Conservation (phyloP, 805 yeast species). For the Candida andamanensis region DNA sequence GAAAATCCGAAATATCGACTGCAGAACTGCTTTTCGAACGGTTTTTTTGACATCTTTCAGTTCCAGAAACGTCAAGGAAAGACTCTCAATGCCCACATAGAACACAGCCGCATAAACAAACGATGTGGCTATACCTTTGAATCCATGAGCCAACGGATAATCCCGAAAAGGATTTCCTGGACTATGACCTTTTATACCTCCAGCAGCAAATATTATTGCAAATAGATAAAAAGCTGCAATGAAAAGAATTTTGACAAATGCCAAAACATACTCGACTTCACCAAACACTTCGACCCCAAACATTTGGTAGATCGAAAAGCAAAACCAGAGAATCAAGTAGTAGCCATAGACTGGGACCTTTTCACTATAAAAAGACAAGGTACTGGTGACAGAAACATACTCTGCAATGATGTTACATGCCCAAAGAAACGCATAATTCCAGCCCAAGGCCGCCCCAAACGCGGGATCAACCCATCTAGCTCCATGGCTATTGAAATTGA, state of each 20-base stretch:
- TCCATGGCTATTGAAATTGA: conserved; percentile 41
- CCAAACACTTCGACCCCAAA: conserved; percentile 34
- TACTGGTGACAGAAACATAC: conserved; percentile 41
- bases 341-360: conserved; percentile 39
- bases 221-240: conserved; percentile 17
- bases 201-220: conserved; percentile 19
- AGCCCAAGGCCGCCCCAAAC: conserved; percentile 33
- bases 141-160: conserved; percentile 27
- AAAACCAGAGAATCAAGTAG: conserved; percentile 37
- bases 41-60: conserved; percentile 27
- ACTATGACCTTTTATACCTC: conserved; percentile 21
- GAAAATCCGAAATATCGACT: conserved; percentile 27
- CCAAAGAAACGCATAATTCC: conserved; percentile 43
- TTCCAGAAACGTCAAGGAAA: conserved; percentile 27
- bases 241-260: conserved; percentile 18
- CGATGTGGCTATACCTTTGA: conserved; percentile 33
- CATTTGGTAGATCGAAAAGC: conserved; percentile 31
- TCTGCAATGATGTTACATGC: conserved; percentile 34
- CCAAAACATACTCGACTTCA: conserved; percentile 24
- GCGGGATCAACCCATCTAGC: conserved; percentile 34
- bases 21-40: conserved; percentile 23
- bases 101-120: conserved; percentile 43
- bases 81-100: conserved; percentile 27
- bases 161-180: conserved; percentile 21
- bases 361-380: conserved; percentile 41